Evolutionary conservation across 805 yeast species (phyloP), one percentile per base, ranked within the genome.

Genomic region (Debaryomyces castellii): DNA sequence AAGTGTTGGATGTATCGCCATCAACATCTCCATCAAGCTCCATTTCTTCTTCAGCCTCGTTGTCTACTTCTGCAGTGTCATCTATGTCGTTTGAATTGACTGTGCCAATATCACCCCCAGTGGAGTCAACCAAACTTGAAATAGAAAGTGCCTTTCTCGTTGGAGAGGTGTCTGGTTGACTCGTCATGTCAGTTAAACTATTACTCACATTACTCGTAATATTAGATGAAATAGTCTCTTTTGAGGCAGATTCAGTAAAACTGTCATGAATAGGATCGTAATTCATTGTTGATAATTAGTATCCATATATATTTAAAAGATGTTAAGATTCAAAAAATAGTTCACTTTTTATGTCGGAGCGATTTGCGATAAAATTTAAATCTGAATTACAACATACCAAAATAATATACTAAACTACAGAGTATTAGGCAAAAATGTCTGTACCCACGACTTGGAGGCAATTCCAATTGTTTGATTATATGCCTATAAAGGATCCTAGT

Each of bases 401-500:
- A n/a, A n/a, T n/a, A n/a, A n/a, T n/a, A n/a, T n/a, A n/a, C n/a
- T n/a, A n/a, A n/a, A n/a, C n/a, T n/a, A n/a, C n/a, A n/a, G n/a
- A n/a, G n/a, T n/a, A n/a, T n/a, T n/a, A 8, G 8, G 12, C 20
- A 35, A 20, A 20, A 18, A 47, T 47, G 50, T 34, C 46, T 6
- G 20, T 41, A 11, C 45, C 47, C 5, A 23, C 34, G 8, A 49
- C 64, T 36, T 87, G 91, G 91, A 73, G 92, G 48, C 96, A 87
- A 58, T 87, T 92, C 65, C 89, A 88, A 49, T 87, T 92, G 64
- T 90, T 87, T 62, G 96, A 89, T 43, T 76, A 80, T 30, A 76
- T 83, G 0, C 97, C 97, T 5, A 85, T 94, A 16, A 69, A 83
- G 49, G 99, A 94, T 59, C 98, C 98, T 4, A 71, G 78, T 48